phyloP scores from a whole-genome alignment of 1,284 basidiomycete genomes.

The Cryptococcus sp. region DNA sequence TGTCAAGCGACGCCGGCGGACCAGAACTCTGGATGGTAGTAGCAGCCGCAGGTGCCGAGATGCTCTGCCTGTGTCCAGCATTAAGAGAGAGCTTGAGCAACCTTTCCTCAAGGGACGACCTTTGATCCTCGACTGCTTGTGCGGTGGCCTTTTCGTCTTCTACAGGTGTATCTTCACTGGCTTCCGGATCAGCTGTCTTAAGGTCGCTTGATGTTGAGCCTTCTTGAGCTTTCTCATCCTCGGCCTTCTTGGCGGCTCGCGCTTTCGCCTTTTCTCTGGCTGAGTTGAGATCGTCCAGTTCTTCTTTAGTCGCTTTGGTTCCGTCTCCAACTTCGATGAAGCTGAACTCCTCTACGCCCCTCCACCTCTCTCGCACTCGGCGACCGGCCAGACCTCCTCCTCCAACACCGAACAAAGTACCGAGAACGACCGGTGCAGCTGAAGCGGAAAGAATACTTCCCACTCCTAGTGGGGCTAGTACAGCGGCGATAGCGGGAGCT shows the following conservation, averaged over 20 bases:
- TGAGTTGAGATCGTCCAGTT: slow-evolving; percentile 41
- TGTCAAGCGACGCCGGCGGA: slow-evolving; percentile 27
- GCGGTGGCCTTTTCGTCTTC: slow-evolving; percentile 18
- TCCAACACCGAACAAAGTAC: slow-evolving; percentile 58
- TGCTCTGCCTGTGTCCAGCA: slow-evolving; percentile 15
- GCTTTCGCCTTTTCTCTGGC: slow-evolving; percentile 24
- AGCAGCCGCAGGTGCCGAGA: slow-evolving; percentile 2
- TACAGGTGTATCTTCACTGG: slow-evolving; percentile 9
- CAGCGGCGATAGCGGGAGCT: slow-evolving; percentile 56
- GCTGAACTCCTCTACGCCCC: slow-evolving; percentile 57
- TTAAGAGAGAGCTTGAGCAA: slow-evolving; percentile 30
- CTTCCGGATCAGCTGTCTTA: slow-evolving; percentile 2
- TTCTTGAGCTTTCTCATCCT: slow-evolving; percentile 7
- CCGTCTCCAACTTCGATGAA: slow-evolving; percentile 55
- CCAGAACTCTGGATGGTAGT: slow-evolving; percentile 9
- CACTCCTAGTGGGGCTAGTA: slow-evolving; percentile 55
- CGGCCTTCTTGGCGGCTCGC: slow-evolving; percentile 15
- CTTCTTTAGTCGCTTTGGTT: slow-evolving; percentile 39
- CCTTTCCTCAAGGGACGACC: slow-evolving; percentile 30
- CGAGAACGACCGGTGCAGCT: slow-evolving; percentile 56
- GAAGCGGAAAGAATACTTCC: slow-evolving; percentile 53
- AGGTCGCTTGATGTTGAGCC: not conserved
- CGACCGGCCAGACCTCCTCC: slow-evolving; percentile 57
- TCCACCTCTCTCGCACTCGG: slow-evolving; percentile 57
- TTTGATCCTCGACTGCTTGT: slow-evolving; percentile 20